Percentiles rank a stretch among this genome's conserved stretches.
Evolutionary conservation across 176 grass and related monocot genomes (phyloP).

Genomic region (Panicum miliaceum): DNA sequence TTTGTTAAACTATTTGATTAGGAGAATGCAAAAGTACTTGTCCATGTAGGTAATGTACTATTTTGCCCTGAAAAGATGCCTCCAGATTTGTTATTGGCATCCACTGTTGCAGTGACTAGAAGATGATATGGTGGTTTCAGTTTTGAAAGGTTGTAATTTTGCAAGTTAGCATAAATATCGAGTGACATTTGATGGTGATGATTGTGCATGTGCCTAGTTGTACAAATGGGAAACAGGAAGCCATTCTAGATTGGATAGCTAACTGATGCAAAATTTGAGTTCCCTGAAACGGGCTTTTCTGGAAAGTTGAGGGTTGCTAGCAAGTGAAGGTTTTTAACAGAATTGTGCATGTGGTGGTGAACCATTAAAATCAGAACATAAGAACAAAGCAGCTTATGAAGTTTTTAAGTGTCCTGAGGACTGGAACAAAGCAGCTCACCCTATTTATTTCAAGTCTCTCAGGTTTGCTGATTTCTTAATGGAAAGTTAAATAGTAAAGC

Average conservation of each 20-base stretch:
- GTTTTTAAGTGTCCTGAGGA: not conserved
- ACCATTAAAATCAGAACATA: not conserved
- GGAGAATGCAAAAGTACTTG: not conserved
- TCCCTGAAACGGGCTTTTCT: not conserved
- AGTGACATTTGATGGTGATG: not conserved
- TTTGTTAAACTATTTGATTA: constrained; percentile 2
- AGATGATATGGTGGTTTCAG: not conserved
- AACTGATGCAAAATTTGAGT: constrained; percentile 4
- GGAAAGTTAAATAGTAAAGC: not conserved
- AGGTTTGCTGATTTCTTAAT: not conserved
- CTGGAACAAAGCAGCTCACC: not conserved
- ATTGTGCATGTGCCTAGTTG: not conserved
- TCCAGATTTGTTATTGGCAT: not conserved
- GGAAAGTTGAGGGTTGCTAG: not conserved
- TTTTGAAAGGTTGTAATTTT: not conserved
- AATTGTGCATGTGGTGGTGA: not conserved
- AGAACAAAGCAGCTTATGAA: not conserved
- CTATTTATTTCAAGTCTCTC: not conserved
- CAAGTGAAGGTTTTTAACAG: not conserved
- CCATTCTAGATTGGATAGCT: not conserved
- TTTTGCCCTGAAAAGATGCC: not conserved
- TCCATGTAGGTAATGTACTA: not conserved
- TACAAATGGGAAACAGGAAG: not conserved
- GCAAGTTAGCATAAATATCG: not conserved
- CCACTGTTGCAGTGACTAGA: not conserved